Conservation (phyloP, 768 basidiomycete species). For the Leccinum variicolor region DNA sequence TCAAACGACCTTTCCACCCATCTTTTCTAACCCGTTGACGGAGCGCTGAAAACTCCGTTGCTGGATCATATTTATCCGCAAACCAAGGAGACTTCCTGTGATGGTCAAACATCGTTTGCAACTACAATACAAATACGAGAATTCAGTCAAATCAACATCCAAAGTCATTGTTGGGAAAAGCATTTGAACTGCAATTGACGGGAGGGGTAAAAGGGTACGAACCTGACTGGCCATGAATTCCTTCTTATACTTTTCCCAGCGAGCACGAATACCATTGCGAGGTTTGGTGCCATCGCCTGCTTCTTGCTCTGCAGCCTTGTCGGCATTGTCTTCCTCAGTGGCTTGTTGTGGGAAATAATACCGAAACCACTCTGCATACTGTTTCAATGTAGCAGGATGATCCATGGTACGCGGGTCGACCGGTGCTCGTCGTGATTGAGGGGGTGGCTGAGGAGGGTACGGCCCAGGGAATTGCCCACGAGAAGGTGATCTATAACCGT, state of each 20-base stretch:
- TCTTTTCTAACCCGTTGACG: slow-evolving; percentile 78
- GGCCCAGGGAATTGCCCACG: slow-evolving; percentile 45
- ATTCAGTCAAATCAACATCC: slow-evolving; percentile 21
- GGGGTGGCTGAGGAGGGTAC: slow-evolving; percentile 40
- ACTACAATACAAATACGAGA: slow-evolving; percentile 54
- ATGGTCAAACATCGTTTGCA: slow-evolving; percentile 93
- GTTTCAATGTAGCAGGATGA: slow-evolving; percentile 76
- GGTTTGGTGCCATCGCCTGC: slow-evolving; percentile 81
- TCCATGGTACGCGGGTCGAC: slow-evolving; percentile 80
- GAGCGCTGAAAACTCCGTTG: slow-evolving; percentile 63
- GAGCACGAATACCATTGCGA: slow-evolving; percentile 75
- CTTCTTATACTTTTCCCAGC: slow-evolving; percentile 95
- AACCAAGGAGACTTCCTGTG: slow-evolving; percentile 98
- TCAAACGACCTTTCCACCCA: slow-evolving; percentile 76
- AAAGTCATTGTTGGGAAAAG: slow-evolving; percentile 9
- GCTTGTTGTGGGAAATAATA: slow-evolving; percentile 73
- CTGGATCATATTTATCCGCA: slow-evolving; percentile 89
- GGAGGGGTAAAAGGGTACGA: slow-evolving; percentile 35
- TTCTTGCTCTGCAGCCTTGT: slow-evolving; percentile 81
- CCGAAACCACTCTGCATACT: slow-evolving; percentile 88
- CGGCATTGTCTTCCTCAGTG: slow-evolving; percentile 76
- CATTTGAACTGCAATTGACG: slow-evolving; percentile 9
- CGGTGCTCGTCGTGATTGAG: slow-evolving; percentile 59
- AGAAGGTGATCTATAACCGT: slow-evolving; percentile 64
- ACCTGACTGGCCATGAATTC: slow-evolving; percentile 87